These are phyloP conservation scores for Nakazawaea holstii DNA, from an alignment of 805 yeast species.

Conservation along the genomic window DNA sequence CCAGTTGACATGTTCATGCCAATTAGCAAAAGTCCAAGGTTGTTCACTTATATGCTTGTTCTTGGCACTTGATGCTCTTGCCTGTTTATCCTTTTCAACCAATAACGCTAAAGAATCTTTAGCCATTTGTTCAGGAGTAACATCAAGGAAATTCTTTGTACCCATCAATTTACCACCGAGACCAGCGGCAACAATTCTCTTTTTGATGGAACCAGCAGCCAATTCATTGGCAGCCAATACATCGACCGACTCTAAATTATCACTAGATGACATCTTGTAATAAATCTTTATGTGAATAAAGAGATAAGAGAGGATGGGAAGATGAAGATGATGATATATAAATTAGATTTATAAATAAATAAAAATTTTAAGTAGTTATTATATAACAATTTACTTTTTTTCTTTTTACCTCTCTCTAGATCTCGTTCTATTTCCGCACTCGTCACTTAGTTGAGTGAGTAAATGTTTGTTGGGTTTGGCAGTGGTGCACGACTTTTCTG, in stretches of 20 bases:
- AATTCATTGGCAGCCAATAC: constrained; percentile 67
- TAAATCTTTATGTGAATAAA: not conserved
- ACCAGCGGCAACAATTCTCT: constrained; percentile 74
- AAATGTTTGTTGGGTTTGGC: too few relatives aligned
- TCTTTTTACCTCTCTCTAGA: too few relatives aligned
- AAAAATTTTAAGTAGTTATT: too few relatives aligned
- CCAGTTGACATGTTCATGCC: constrained; percentile 78
- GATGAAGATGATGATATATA: too few relatives aligned
- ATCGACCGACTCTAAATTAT: constrained; percentile 40
- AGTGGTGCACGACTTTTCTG: too few relatives aligned
- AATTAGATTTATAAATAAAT: too few relatives aligned
- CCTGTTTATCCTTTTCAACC: constrained; percentile 38
- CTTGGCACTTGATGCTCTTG: constrained; percentile 33
- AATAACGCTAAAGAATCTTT: constrained; percentile 44
- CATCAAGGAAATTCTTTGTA: constrained; percentile 62
- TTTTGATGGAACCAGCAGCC: constrained; percentile 78
- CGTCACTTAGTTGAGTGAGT: too few relatives aligned
- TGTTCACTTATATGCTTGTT: constrained; percentile 64
- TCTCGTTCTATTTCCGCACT: too few relatives aligned
- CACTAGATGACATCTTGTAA: not conserved
- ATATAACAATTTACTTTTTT: too few relatives aligned
- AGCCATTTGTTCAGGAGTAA: constrained; percentile 60
- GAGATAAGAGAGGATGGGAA: not conserved
- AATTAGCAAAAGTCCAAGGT: constrained; percentile 70
- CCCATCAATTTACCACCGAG: constrained; percentile 78